Base-by-base conservation (phyloP, 2,329 filamentous ascomycete species). In the Neophaeococcomyces aloes region DNA sequence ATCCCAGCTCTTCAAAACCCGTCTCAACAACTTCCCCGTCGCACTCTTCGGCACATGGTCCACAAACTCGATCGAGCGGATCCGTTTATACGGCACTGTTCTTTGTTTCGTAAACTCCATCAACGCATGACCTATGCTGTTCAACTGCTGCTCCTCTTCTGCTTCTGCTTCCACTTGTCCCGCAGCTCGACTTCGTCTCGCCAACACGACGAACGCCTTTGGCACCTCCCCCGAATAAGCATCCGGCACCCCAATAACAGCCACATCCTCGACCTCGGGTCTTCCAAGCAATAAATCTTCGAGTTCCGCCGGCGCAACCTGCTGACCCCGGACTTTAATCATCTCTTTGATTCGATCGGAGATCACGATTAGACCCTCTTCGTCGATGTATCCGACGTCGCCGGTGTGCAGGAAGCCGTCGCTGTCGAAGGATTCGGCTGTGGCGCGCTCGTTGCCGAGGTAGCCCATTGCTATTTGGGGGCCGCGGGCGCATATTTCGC, bases 381-480 rank as follows among this genome's bases (percentile, higher is more conserved):
- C 53, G 42, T 78, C 72, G 15, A 81, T 70, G 7, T 65, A 59
- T 1, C 76, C 78, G 66, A 86, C 1, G 79, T 93, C 67, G 0
- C 86, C 78, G 0, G 78, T 82, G 46, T 78, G 73, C 38, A 77
- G 56, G 56, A 65, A 77, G 0, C 71, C 71, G 0, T 72, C 67
- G 0, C 67, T 52, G 2, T 82, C 83, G 50, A 91, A 78, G 0
- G 82, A 79, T 36, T 85, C 79, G 2, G 68, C 69, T 2, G 85
- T 86, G 2, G 80, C 77, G 48, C 81, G 75, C 0, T 78, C 73
- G 44, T 83, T 83, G 56, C 86, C 84, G 53, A 81, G 71, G 58
- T 89, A 94, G 1, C 83, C 86, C 53, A 75, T 70, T 64, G 88
- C 88, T 27, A 89, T 69, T 49, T 93, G 91, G 0, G 86, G 85